These are phyloP conservation scores for Scytalidium lignicola DNA, from an alignment of 2,329 filamentous ascomycete species.

Conservation along the genomic window DNA sequence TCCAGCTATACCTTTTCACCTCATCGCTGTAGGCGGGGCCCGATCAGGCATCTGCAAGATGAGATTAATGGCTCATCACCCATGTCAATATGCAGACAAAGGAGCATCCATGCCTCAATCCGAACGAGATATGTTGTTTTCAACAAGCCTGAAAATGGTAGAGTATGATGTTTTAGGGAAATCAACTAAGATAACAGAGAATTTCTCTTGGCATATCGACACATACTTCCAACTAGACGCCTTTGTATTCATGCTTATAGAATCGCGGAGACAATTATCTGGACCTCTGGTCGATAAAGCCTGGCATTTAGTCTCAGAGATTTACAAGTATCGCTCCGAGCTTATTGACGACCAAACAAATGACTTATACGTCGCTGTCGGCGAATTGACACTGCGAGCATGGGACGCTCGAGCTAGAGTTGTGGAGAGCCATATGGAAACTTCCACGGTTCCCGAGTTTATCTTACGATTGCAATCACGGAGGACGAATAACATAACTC, in stretches of 20 bases:
- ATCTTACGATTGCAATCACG: no score
- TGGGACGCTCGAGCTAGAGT: no score
- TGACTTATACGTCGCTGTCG: no score
- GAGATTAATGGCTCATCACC: slow-evolving; percentile 15
- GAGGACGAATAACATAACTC: no score
- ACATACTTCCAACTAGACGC: neutral
- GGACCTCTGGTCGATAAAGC: neutral
- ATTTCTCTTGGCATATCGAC: slow-evolving; percentile 2
- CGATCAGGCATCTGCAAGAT: slow-evolving; percentile 4
- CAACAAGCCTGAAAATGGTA: neutral
- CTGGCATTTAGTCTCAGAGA: no score
- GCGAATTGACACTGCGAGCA: no score
- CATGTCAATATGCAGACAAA: slow-evolving; percentile 1
- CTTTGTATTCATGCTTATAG: neutral
- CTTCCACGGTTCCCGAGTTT: no score
- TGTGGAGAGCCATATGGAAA: no score
- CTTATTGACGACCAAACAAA: no score
- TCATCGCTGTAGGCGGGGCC: slow-evolving; percentile 12
- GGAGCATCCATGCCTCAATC: neutral
- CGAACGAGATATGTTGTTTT: slow-evolving; percentile 1
- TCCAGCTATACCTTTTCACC: slow-evolving; percentile 29
- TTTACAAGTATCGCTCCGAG: no score
- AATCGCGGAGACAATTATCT: neutral
- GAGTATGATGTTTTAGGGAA: neutral
- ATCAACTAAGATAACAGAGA: neutral